Base-by-base conservation (phyloP, 176 grass and related monocot species). In the Microstegium vimineum region DNA sequence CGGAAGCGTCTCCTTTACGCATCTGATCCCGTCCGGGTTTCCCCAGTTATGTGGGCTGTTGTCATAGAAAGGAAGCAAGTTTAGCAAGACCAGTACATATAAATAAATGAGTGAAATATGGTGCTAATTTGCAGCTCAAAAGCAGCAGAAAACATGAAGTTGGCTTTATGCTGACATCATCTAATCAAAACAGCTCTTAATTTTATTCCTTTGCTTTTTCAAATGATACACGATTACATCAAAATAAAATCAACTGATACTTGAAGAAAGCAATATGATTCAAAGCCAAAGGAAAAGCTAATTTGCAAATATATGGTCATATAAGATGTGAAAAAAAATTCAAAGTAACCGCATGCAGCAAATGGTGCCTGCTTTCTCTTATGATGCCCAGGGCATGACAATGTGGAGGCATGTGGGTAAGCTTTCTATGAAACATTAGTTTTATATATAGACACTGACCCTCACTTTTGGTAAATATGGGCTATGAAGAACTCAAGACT, bases 21-120 rank as follows among this genome's bases (percentile, higher is more conserved):
- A 99, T 30, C 64, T 95, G 40, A 95, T 87, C 69, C 93, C 96
- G 1, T 93, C 61, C 0, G 90, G 91, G 80, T 99, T 87, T 13
- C 96, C 91, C 96, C 96, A 99, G 20, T 82, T 76, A 1, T 80
- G 31, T 36, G 89, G 80, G 36, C 96, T 99, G 85, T 62, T 70
- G 35, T 22, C 75, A 82, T 22, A 81, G 17, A n/a, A 37, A 12
- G 17, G 10, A 36, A 63, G 13, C 26, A 63, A 57, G 11, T 20
- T 81, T 64, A 81, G 64, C 4, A 23, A 76, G 15, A 31, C 8
- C 28, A 66, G 10, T 0, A 3, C 3, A 3, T 57, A 10, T 26
- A 69, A 41, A 72, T 6, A 37, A 71, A 59, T 84, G 4, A 3
- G 17, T 26, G 1, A 20, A 60, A 13, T 20, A 45, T 40, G 26